Evolutionary conservation across 345 rosid species (phyloP).

Genomic region (Isatis tinctoria): DNA sequence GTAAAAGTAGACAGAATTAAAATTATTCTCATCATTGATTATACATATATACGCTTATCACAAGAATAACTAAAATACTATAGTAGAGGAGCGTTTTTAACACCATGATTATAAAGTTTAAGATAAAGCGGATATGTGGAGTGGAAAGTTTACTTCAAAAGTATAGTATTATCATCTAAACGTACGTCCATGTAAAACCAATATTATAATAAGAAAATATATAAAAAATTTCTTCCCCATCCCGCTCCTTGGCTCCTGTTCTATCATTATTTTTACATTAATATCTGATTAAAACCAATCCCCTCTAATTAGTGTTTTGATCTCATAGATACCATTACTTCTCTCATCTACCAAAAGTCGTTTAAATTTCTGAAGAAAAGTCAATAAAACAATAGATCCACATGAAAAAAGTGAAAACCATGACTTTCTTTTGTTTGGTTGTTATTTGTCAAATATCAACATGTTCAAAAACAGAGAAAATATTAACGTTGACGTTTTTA

Average conservation of each 20-base stretch:
- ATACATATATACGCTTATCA: background rate
- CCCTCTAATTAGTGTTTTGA: background rate
- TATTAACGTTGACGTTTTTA: conserved; percentile 13
- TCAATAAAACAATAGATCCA: conserved; percentile 26
- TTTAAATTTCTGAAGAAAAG: conserved; percentile 38
- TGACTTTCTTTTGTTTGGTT: conserved; percentile 5
- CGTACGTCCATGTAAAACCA: conserved; percentile 5
- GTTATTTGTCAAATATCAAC: conserved; percentile 2
- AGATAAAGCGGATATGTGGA: conserved; percentile 10
- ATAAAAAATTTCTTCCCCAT: background rate
- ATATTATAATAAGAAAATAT: background rate
- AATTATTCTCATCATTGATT: conserved; percentile 15
- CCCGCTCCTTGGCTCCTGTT: conserved; percentile 26
- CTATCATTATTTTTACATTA: background rate
- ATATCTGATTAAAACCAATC: background rate
- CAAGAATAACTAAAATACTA: background rate
- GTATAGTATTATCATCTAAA: conserved; percentile 20
- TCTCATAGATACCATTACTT: background rate
- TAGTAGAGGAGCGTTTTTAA: conserved; percentile 25
- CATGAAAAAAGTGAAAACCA: conserved; percentile 23
- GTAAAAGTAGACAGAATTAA: conserved; percentile 12
- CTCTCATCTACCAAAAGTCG: background rate
- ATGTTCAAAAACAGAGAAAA: conserved; percentile 12
- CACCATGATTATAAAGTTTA: conserved; percentile 24
- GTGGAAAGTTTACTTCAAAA: conserved; percentile 34